phyloP scores from a whole-genome alignment of 805 yeast genomes.

The Teunomyces stri region DNA sequence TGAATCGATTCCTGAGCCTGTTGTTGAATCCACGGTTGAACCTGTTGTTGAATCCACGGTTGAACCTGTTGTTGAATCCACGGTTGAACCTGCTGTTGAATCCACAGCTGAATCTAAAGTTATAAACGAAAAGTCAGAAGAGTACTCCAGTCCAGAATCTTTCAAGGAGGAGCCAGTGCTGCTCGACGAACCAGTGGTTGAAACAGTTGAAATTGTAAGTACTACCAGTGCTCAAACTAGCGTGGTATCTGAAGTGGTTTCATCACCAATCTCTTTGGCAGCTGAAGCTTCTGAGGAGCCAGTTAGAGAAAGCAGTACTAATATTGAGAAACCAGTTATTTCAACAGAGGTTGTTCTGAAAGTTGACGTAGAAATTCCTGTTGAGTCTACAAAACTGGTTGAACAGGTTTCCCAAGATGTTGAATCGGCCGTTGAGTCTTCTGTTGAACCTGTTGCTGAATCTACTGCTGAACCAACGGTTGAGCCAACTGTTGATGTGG shows the following conservation, averaged over 20 bases:
- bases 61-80: not conserved
- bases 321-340: no score
- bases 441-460: constrained; percentile 7
- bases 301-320: no score
- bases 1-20: not conserved
- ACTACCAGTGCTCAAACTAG: not conserved
- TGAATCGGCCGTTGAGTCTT: not conserved
- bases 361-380: no score
- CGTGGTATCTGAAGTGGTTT: not conserved
- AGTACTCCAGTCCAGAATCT: not conserved
- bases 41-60: not conserved
- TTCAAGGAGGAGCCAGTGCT: not conserved
- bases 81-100: not conserved
- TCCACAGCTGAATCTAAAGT: not conserved
- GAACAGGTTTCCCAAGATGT: not conserved
- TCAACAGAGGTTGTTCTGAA: no score
- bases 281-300: not conserved
- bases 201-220: not conserved
- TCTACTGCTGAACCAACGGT: not conserved
- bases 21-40: not conserved
- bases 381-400: not conserved
- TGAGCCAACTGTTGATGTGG: not conserved
- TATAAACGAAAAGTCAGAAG: no score
- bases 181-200: not conserved
- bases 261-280: not conserved